Conservation (phyloP, 345 rosid genomes). For the Nasturtium officinale region DNA sequence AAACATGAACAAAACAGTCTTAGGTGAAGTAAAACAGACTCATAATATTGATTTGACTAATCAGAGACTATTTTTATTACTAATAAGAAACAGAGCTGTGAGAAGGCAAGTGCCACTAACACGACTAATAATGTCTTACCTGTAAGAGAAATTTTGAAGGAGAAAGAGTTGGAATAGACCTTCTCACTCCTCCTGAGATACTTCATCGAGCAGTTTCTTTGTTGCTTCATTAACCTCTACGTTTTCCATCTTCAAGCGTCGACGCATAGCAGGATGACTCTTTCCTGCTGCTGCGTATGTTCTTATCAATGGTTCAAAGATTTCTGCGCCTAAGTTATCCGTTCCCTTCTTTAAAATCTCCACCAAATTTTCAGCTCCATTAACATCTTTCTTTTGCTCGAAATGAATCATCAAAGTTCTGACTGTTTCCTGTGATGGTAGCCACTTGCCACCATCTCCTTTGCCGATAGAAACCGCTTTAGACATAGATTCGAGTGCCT, state of each 20-base stretch:
- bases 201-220: slow-evolving; percentile 63
- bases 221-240: slow-evolving; percentile 61
- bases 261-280: slow-evolving; percentile 62
- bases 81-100: slow-evolving; percentile 24
- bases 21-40: slow-evolving; percentile 7
- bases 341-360: slow-evolving; percentile 74
- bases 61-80: slow-evolving; percentile 30
- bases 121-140: slow-evolving; percentile 10
- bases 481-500: slow-evolving; percentile 64
- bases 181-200: slow-evolving; percentile 80
- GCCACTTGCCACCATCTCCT: slow-evolving; percentile 80
- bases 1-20: slow-evolving; percentile 18
- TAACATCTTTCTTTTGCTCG: slow-evolving; percentile 73
- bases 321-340: slow-evolving; percentile 58
- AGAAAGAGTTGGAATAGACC: slow-evolving; percentile 24
- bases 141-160: slow-evolving; percentile 9
- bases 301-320: slow-evolving; percentile 79
- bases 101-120: slow-evolving; percentile 17
- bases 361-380: slow-evolving; percentile 77
- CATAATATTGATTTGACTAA: slow-evolving; percentile 16
- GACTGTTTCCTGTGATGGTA: slow-evolving; percentile 63
- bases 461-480: slow-evolving; percentile 69
- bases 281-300: slow-evolving; percentile 86
- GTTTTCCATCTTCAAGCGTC: slow-evolving; percentile 81
- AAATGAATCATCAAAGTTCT: slow-evolving; percentile 63